Evolutionary conservation across 108 stramenopile genomes (phyloP).

Genomic region (Fistulifera solaris): DNA sequence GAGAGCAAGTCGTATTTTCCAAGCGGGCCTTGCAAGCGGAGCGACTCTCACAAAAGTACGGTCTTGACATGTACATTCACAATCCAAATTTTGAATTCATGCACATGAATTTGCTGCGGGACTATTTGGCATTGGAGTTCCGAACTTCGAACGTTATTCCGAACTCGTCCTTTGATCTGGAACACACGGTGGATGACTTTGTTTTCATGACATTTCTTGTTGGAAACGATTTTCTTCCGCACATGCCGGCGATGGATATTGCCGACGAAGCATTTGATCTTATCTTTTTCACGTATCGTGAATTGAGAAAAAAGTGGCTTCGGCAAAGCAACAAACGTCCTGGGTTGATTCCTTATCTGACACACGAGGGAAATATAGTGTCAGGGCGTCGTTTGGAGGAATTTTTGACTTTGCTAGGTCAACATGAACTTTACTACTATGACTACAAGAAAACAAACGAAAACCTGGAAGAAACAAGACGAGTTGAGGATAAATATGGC

Average conservation of each 20-base stretch:
- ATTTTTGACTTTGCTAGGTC: constrained; percentile 59
- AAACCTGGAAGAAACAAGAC: constrained; percentile 37
- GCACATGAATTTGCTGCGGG: constrained; percentile 89
- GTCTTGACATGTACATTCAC: constrained; percentile 52
- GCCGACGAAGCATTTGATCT: constrained; percentile 94
- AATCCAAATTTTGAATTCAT: constrained; percentile 93
- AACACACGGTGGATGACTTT: constrained; percentile 95
- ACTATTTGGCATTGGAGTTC: constrained; percentile 94
- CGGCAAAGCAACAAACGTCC: constrained; percentile 43
- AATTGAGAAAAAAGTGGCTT: constrained; percentile 55
- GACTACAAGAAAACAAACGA: constrained; percentile 49
- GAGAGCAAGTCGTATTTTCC: constrained; percentile 90
- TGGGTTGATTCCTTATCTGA: constrained; percentile 56
- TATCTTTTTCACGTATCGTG: constrained; percentile 87
- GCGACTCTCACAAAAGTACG: neutral
- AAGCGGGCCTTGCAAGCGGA: constrained; percentile 8
- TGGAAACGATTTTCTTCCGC: constrained; percentile 98
- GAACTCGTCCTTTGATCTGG: constrained; percentile 58
- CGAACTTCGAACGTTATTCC: constrained; percentile 50
- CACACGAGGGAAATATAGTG: constrained; percentile 71
- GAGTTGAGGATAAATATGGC: constrained; percentile 43
- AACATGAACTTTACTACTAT: constrained; percentile 65
- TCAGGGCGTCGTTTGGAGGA: constrained; percentile 56
- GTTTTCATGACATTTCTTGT: constrained; percentile 97
- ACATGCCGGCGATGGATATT: constrained; percentile 95